phyloP scores from a whole-genome alignment of 2,329 filamentous ascomycete species.

The Mollisia scopiformis region DNA sequence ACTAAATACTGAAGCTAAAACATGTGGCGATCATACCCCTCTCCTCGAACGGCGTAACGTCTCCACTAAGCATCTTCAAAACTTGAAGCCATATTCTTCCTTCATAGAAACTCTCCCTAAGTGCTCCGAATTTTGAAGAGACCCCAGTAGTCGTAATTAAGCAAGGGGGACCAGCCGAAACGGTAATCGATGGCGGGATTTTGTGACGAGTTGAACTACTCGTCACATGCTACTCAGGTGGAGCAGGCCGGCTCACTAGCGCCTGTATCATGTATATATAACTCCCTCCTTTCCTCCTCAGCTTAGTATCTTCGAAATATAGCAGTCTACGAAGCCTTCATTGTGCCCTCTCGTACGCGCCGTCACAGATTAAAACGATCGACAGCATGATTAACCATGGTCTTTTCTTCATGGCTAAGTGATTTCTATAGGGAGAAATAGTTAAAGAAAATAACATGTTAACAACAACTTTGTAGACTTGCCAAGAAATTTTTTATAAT shows the following conservation, averaged over 20 bases:
- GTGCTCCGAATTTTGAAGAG: conserved; percentile 23
- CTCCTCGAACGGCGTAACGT: conserved; percentile 13
- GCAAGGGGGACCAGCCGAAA: conserved; percentile 23
- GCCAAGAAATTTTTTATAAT: background rate
- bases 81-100: conserved; percentile 17
- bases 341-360: too few relatives aligned
- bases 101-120: conserved; percentile 20
- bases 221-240: too few relatives aligned
- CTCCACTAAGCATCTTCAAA: conserved; percentile 16
- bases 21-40: conserved; percentile 15
- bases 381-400: conserved; percentile 10
- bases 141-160: conserved; percentile 23
- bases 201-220: too few relatives aligned
- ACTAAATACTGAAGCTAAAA: conserved; percentile 21
- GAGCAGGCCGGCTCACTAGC: too few relatives aligned
- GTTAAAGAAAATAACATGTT: too few relatives aligned
- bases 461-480: conserved; percentile 8
- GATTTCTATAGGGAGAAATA: background rate
- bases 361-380: conserved; percentile 12
- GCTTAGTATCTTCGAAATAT: too few relatives aligned
- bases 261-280: too few relatives aligned
- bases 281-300: too few relatives aligned
- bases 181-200: conserved; percentile 18
- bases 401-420: conserved; percentile 12
- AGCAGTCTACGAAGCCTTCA: too few relatives aligned